Base-by-base conservation (phyloP, 352 stramenopile species). In the Elongisporangium senticosum region DNA sequence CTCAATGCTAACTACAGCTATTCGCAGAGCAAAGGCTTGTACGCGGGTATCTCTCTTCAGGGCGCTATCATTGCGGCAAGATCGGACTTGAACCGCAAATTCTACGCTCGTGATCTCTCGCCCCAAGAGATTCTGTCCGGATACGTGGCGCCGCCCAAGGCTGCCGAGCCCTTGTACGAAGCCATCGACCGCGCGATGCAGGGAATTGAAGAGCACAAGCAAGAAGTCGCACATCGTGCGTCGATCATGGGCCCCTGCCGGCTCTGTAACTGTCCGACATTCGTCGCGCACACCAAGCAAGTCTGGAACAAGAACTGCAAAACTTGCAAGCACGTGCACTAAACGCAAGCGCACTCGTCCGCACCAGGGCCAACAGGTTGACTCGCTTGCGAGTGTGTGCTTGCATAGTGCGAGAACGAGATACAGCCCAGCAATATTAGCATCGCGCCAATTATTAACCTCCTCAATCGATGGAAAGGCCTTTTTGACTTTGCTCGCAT, bases 1-100 rank as follows among this genome's bases (percentile, higher is more conserved):
- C 53, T 87, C 78, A 77, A 93, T 72, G 61, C 87, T 14, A 97
- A 97, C 62, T 98, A 97, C 70, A 96, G 88, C 37, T 98, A 98
- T 64, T 91, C 73, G 52, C 74, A 96, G 17, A 93, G 79, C 52
- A 97, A 96, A 53, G 93, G 93, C n/a, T 64, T 98, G 11, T 98
- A 93, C 68, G 90, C 87, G 0, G 93, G 93, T 7, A 83, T 97
- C 53, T 96, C 84, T 5, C 69, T 97, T 49, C 88, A 97, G 59
- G 90, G 89, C 7, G 82, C 87, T 14, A 73, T 97, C 17, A 75
- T 98, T 52, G 71, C 81, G 17, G 78, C 83, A 15, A 74, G 92
- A 13, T 69, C 79, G 15, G 71, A 94, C 39, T 71, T 97, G 21
- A 97, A 97, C 64, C 86, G 95, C 67, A 94, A 92, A 53, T 97